These are phyloP conservation scores for Diaporthe sp. DNA, from an alignment of 2,329 filamentous ascomycete genomes.

Conservation along the genomic window DNA sequence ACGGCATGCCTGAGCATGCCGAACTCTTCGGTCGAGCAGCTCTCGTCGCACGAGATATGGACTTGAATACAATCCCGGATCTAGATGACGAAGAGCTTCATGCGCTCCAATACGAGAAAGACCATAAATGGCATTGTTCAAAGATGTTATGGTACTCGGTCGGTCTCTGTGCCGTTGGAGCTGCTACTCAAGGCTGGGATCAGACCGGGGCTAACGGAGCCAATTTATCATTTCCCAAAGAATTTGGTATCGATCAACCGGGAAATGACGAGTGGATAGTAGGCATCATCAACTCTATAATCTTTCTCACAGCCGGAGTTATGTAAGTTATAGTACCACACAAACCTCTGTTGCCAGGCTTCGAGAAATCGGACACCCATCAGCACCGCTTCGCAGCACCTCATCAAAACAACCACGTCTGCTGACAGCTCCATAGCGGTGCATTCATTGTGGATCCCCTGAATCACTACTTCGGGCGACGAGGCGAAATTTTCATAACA, in stretches of 20 bases:
- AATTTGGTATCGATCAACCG: constrained; percentile 61
- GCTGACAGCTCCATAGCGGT: not conserved
- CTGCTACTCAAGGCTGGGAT: constrained; percentile 65
- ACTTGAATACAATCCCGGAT: constrained; percentile 67
- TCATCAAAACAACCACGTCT: constrained; percentile 50
- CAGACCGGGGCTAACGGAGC: constrained; percentile 55
- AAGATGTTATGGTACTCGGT: constrained; percentile 74
- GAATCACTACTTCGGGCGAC: constrained; percentile 58
- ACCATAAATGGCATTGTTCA: constrained; percentile 78
- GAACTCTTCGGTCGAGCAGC: constrained; percentile 76
- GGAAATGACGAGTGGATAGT: constrained; percentile 62
- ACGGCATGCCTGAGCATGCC: constrained; percentile 70
- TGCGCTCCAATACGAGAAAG: constrained; percentile 71
- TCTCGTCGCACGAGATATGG: constrained; percentile 79
- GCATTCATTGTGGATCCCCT: constrained; percentile 67
- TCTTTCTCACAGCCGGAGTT: constrained; percentile 66
- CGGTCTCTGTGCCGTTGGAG: constrained; percentile 66
- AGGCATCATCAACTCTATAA: constrained; percentile 73
- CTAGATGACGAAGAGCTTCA: constrained; percentile 65
- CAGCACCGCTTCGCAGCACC: constrained; percentile 55
- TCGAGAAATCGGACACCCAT: too few relatives aligned
- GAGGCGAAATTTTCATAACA: constrained; percentile 79
- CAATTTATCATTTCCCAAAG: constrained; percentile 70
- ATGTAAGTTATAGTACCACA: constrained; percentile 58
- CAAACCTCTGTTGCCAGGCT: too few relatives aligned